A percentile compares a stretch with the other conserved stretches of the same genome.
Conservation (phyloP, 352 stramenopile genomes). For the Globisporangium paddicum region DNA sequence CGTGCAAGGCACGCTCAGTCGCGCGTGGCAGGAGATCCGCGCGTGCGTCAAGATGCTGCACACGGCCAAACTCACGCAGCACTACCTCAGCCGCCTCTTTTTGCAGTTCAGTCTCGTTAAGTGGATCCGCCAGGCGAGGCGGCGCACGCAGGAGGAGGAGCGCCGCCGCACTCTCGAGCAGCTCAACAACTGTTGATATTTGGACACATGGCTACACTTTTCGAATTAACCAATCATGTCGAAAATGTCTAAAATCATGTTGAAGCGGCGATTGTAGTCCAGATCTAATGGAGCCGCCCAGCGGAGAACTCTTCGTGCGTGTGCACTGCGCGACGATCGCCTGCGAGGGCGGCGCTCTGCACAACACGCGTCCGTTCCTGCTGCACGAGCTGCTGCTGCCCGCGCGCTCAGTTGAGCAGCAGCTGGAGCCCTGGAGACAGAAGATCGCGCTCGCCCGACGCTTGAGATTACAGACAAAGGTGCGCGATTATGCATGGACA, state of each 20-base stretch:
- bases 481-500: background rate
- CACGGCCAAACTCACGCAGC: conserved; percentile 60
- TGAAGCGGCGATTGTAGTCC: no score
- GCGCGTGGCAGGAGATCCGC: conserved; percentile 56
- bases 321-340: conserved; percentile 17
- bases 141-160: conserved; percentile 31
- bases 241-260: background rate
- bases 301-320: conserved; percentile 45
- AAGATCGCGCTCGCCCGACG: conserved; percentile 23
- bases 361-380: conserved; percentile 24
- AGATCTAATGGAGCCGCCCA: no score
- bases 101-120: conserved; percentile 54
- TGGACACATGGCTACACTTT: conserved; percentile 4
- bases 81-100: conserved; percentile 60
- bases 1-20: conserved; percentile 10
- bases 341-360: conserved; percentile 19
- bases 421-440: conserved; percentile 15
- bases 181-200: conserved; percentile 9
- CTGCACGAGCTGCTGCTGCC: conserved; percentile 19
- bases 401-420: conserved; percentile 1
- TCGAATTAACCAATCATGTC: background rate
- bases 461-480: conserved; percentile 18
- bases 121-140: conserved; percentile 47
- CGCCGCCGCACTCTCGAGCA: conserved; percentile 14
- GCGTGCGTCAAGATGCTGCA: conserved; percentile 62